A percentile compares a stretch with the other conserved stretches of the same genome.
Evolutionary conservation across 108 stramenopile genomes (phyloP).

Genomic region (Stephanodiscus triporus): DNA sequence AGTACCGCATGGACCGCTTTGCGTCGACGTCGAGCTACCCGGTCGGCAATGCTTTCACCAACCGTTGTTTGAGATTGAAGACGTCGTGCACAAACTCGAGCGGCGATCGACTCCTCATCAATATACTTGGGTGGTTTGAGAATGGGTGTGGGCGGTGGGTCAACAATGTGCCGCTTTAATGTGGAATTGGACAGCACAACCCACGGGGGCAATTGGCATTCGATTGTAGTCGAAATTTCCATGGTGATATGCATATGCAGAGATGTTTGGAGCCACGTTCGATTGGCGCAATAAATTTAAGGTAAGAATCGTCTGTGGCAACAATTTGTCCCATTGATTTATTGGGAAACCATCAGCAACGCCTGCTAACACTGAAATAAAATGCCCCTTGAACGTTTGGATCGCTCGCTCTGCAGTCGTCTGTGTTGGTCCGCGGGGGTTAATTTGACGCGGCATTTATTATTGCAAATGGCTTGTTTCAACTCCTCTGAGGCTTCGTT

Average conservation of each 20-base stretch:
- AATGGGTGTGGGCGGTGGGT: too few relatives aligned
- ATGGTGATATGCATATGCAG: not conserved
- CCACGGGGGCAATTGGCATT: constrained; percentile 52
- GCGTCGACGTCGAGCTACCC: too few relatives aligned
- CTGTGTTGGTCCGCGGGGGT: constrained; percentile 44
- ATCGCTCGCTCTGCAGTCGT: constrained; percentile 54
- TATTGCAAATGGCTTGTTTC: not conserved
- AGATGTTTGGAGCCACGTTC: not conserved
- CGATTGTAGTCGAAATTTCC: constrained; percentile 46
- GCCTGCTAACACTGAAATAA: not conserved
- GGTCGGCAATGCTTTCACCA: too few relatives aligned
- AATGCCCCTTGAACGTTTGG: constrained; percentile 3
- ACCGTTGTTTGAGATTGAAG: too few relatives aligned
- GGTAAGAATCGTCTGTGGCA: not conserved
- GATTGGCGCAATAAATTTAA: constrained; percentile 4
- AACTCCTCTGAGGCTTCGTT: not conserved
- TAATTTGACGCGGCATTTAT: constrained; percentile 27
- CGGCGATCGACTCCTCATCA: too few relatives aligned
- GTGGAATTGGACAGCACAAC: constrained; percentile 36
- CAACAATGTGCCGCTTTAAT: constrained; percentile 7
- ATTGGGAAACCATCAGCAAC: not conserved
- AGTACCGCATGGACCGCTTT: too few relatives aligned
- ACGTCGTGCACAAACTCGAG: too few relatives aligned
- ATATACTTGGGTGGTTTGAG: too few relatives aligned
- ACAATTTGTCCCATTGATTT: not conserved